Base-by-base conservation (phyloP, 2,329 filamentous ascomycete genomes). In the Colletotrichum destructivum region DNA sequence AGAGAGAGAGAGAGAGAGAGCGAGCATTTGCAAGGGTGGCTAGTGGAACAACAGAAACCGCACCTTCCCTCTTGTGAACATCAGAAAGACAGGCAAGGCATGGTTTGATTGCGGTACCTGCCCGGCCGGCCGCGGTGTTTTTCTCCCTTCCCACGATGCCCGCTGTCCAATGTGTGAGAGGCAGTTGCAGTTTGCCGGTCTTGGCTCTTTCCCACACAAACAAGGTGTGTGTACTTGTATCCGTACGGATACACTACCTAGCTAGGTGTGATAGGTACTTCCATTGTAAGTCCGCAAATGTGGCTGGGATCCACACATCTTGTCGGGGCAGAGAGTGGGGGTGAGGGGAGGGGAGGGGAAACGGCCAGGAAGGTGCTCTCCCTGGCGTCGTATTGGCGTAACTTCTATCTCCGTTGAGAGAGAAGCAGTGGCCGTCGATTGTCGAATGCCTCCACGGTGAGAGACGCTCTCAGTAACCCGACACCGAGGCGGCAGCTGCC, bases 41-140 rank as follows among this genome's bases (percentile, higher is more conserved):
- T 55, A 47, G 69, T 72, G 66, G 65, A 69, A 72, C 66, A 69
- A 61, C 65, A 69, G 60, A 64, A 69, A 63, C 69, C 69, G 44
- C 69, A 69, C 69, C 59, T 72, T 72, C 42, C 69, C 69, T 72
- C 40, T 72, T 72, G 59, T 35, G 61, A 66, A 51, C 38, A 60
- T 40, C 23, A 54, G 38, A 54, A 62, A 35, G 64, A 60, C 66
- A 44, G 23, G 62, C 64, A 57, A 51, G 59, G 64, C 66, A 71
- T 63, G 57, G 42, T 42, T 67, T 67, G 47, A 62, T 62, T 67
- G 59, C 49, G 57, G 59, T 40, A 68, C 59, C 57, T 68, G 56
- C 35, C 65, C 49, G 65, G 42, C 51, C 49, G 42, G 23, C 51
- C 35, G 64, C 47, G 16, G 13, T 38, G 47, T 49, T 40, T 55